A percentile compares a stretch with the other conserved stretches of the same genome.
phyloP scores from a whole-genome alignment of 306 rosid species.

The Ceratonia siliqua region DNA sequence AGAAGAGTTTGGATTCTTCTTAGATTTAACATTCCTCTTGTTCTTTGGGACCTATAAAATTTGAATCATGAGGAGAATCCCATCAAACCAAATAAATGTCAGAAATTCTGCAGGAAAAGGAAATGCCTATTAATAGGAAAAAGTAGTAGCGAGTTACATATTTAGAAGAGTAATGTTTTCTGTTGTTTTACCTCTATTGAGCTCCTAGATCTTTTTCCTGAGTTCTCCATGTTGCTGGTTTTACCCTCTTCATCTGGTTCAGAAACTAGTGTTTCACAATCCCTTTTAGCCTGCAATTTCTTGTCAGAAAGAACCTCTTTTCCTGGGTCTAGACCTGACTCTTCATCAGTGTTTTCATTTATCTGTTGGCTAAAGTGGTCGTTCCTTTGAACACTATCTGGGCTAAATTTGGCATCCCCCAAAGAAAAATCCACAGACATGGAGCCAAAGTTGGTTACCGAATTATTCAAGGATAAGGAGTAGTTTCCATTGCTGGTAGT shows the following conservation, averaged over 20 bases:
- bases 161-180: not conserved
- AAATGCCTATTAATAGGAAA: not conserved
- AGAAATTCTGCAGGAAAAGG: not conserved
- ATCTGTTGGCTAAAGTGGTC: constrained; percentile 38
- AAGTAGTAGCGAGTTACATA: not conserved
- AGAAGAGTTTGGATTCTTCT: constrained; percentile 41
- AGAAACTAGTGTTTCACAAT: constrained; percentile 32
- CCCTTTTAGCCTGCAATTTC: constrained; percentile 24
- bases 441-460: constrained; percentile 40
- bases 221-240: constrained; percentile 13
- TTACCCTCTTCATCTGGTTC: constrained; percentile 35
- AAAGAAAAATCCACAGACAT: constrained; percentile 25
- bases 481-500: constrained; percentile 27
- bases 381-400: constrained; percentile 38
- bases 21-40: constrained; percentile 40
- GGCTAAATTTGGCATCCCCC: constrained; percentile 31
- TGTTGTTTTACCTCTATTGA: constrained; percentile 50
- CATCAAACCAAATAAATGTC: not conserved
- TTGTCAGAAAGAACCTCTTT: constrained; percentile 33
- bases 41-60: constrained; percentile 41
- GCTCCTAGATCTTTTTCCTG: constrained; percentile 53
- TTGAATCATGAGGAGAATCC: constrained; percentile 9
- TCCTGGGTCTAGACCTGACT: constrained; percentile 28
- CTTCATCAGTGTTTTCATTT: constrained; percentile 42
- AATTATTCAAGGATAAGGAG: constrained; percentile 37